Evolutionary conservation across 1,139 yeast species (phyloP).

Genomic region (Kazachstania sp.): DNA sequence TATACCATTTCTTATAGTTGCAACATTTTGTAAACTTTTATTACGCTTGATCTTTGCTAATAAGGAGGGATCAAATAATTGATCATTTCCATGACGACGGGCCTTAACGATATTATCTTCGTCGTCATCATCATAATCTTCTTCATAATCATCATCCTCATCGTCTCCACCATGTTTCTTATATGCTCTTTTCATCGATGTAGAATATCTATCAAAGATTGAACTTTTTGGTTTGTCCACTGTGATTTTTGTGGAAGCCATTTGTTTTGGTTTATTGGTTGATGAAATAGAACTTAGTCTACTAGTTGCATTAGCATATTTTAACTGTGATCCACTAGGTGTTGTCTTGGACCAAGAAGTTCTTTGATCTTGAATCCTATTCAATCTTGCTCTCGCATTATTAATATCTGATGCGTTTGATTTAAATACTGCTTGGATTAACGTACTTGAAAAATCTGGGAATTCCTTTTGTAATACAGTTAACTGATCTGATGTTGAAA

Average conservation of each 20-base stretch:
- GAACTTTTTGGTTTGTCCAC: constrained; percentile 45
- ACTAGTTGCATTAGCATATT: constrained; percentile 1
- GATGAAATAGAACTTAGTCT: constrained; percentile 10
- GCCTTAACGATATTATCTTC: not conserved
- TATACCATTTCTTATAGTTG: not conserved
- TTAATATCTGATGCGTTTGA: constrained; percentile 50
- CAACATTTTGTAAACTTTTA: not conserved
- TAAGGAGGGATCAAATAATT: constrained; percentile 14
- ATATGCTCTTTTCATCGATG: constrained; percentile 18
- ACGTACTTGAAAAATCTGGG: constrained; percentile 43
- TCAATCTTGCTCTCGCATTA: constrained; percentile 44
- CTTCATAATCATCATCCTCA: not conserved
- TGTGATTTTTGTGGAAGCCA: constrained; percentile 47
- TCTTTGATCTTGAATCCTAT: constrained; percentile 27
- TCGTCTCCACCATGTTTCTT: not conserved
- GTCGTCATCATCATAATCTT: constrained; percentile 1
- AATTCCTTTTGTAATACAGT: constrained; percentile 28
- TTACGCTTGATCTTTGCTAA: constrained; percentile 8
- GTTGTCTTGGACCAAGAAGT: constrained; percentile 22
- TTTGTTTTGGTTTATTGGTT: not conserved
- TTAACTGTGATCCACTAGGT: not conserved
- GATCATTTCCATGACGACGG: constrained; percentile 4
- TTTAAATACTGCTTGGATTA: constrained; percentile 53
- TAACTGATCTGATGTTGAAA: constrained; percentile 2
- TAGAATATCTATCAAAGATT: constrained; percentile 35